Evolutionary conservation across 192 early-diverging fungal genomes (phyloP).

Genomic region (Chytriomyces confervae): DNA sequence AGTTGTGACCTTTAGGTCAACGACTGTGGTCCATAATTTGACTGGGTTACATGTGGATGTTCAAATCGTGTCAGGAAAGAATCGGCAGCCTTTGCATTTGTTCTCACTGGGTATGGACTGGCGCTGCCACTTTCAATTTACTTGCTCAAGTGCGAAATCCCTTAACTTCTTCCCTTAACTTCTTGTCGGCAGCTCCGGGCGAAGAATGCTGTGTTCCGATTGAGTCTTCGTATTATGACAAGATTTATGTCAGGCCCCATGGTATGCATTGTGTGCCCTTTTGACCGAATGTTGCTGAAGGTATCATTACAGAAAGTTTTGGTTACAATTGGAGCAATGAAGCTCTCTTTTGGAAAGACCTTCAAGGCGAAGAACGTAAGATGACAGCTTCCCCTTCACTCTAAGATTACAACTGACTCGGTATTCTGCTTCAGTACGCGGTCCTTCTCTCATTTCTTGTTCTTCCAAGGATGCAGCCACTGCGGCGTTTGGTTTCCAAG

Average conservation of each 20-base stretch:
- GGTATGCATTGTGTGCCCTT: constrained; percentile 44
- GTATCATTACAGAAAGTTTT: constrained; percentile 61
- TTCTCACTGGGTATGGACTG: constrained; percentile 56
- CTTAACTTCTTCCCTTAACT: not conserved
- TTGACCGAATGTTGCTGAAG: not conserved
- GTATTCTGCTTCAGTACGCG: constrained; percentile 18
- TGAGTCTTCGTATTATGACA: constrained; percentile 78
- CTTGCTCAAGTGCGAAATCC: not conserved
- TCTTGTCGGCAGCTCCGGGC: constrained; percentile 67
- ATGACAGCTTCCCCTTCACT: not conserved
- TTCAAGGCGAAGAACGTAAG: constrained; percentile 41
- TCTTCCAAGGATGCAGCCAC: constrained; percentile 53
- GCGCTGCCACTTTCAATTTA: constrained; percentile 32
- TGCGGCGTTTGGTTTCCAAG: constrained; percentile 75
- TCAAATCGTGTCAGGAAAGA: constrained; percentile 71
- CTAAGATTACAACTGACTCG: not conserved
- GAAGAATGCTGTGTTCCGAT: constrained; percentile 88
- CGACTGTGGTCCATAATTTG: constrained; percentile 81
- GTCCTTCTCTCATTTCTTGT: constrained; percentile 61
- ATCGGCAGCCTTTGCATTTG: constrained; percentile 57
- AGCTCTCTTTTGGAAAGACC: constrained; percentile 84
- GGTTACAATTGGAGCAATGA: constrained; percentile 86
- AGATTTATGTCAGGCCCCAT: constrained; percentile 80
- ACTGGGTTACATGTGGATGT: constrained; percentile 82
- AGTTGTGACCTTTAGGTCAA: constrained; percentile 87